Base-by-base conservation (phyloP, 495 filamentous ascomycete species). In the Xylaria grammica region DNA sequence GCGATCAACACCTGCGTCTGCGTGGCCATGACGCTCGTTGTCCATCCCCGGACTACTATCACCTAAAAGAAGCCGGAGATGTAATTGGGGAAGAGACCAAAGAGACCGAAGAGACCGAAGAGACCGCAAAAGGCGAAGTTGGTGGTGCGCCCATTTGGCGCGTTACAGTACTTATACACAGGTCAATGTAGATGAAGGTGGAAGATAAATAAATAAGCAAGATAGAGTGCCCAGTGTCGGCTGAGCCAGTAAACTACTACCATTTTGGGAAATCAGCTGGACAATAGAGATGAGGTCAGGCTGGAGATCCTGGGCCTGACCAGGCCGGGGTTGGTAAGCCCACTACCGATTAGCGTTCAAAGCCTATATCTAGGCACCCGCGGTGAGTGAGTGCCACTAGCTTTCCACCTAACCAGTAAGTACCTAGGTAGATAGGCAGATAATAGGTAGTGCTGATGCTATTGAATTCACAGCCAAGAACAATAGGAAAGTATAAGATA, bases 1-100 rank as follows among this genome's bases (percentile, higher is more conserved):
- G 91, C 93, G 64, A 95, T 86, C 77, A 90, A 90, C 76, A 97
- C 87, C 76, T 92, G 85, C 74, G 91, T 81, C 78, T 89, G 88
- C 86, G 93, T 93, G 67, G 78, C 78, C 80, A 82, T 83, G 60
- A 11, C 65, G 62, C 66, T 60, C 76, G 53, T 58, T 65, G 65
- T 74, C 72, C 72, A 74, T 74, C 72, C 69, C 72, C 67, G 62
- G 64, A 64, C 20, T 44, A 51, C 42, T 29, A 29, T 30, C 40
- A 20, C 53, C 10, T 27, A 38, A 8, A 44, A 22, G 53, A 57
- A 58, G 67, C 55, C 22, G 55, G 63, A 20, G 49, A 63, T 20
- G 65, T 27, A 59, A 64, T 50, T 15, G 3, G 40, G 8, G 40
- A 17, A 15, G 40, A 10, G 40, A 17, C 13, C 7, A 17, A 15